Conservation (phyloP, 441 rosid genomes). For the Viola pubescens region DNA sequence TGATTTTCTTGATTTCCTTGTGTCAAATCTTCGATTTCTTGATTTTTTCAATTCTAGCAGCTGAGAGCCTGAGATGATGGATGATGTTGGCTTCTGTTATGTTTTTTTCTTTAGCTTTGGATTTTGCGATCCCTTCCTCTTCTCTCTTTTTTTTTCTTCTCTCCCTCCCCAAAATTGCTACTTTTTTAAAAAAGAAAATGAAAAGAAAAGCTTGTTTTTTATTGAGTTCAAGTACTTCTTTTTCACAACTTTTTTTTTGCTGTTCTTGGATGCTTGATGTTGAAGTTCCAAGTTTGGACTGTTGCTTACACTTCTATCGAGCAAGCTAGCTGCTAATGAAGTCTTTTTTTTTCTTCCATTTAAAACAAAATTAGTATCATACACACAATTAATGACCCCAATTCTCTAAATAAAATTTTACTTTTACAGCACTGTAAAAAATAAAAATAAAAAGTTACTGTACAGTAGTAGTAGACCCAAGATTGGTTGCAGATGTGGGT, state of each 20-base stretch:
- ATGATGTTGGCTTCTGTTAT: conserved; percentile 19
- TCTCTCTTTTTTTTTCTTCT: no score
- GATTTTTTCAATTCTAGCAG: no score
- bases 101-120: conserved; percentile 11
- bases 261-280: conserved; percentile 36
- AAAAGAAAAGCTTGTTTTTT: conserved; percentile 16
- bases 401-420: no score
- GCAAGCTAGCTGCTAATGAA: conserved; percentile 10
- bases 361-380: no score
- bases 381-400: no score
- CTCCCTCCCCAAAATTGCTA: conserved; percentile 19
- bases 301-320: conserved; percentile 14
- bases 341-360: background rate
- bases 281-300: conserved; percentile 43
- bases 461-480: no score
- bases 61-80: conserved; percentile 9
- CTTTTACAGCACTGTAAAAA: no score
- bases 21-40: background rate
- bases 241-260: conserved; percentile 26
- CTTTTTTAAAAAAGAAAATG: conserved; percentile 8
- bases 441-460: no score
- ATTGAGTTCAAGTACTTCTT: conserved; percentile 25
- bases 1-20: background rate
- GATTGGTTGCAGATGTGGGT: no score
- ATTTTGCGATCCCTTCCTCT: conserved; percentile 19